phyloP scores from a whole-genome alignment of 192 early-diverging fungal genomes.

The Umbelopsis sp. region DNA sequence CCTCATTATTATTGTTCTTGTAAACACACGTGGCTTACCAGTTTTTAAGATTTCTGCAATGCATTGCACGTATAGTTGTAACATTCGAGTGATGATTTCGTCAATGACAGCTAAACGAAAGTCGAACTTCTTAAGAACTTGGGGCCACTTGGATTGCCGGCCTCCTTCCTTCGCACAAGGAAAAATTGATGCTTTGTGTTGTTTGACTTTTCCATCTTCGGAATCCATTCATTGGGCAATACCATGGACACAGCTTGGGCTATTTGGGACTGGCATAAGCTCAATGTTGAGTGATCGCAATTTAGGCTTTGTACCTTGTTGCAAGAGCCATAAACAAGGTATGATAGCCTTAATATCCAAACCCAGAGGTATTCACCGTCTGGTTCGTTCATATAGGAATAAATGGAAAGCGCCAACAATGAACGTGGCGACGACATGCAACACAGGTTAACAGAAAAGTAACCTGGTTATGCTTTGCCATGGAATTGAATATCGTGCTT shows the following conservation, averaged over 20 bases:
- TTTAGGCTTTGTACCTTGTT: slow-evolving; percentile 45
- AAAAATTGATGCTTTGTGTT: slow-evolving; percentile 59
- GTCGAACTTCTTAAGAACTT: slow-evolving; percentile 63
- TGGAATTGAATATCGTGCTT: too few relatives aligned
- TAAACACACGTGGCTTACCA: slow-evolving; percentile 45
- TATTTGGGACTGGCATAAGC: slow-evolving; percentile 56
- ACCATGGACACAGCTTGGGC: slow-evolving; percentile 62
- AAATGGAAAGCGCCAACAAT: neutral
- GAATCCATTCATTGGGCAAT: slow-evolving; percentile 57
- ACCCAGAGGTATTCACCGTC: slow-evolving; percentile 64
- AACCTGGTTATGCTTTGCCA: too few relatives aligned
- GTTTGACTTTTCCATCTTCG: slow-evolving; percentile 56
- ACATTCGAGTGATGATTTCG: slow-evolving; percentile 59
- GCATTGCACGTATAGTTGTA: slow-evolving; percentile 65
- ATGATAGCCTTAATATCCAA: slow-evolving; percentile 55
- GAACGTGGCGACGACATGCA: too few relatives aligned
- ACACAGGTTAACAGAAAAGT: too few relatives aligned
- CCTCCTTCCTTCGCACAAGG: slow-evolving; percentile 58
- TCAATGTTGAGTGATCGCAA: slow-evolving; percentile 66
- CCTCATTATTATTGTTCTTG: slow-evolving; percentile 29
- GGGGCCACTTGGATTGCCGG: slow-evolving; percentile 57
- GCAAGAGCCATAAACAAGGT: slow-evolving; percentile 56
- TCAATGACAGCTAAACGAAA: slow-evolving; percentile 71
- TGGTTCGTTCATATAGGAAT: slow-evolving; percentile 45
- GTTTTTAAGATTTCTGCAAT: slow-evolving; percentile 51